phyloP scores from a whole-genome alignment of 768 basidiomycete genomes.

The Collybiopsis luxurians region DNA sequence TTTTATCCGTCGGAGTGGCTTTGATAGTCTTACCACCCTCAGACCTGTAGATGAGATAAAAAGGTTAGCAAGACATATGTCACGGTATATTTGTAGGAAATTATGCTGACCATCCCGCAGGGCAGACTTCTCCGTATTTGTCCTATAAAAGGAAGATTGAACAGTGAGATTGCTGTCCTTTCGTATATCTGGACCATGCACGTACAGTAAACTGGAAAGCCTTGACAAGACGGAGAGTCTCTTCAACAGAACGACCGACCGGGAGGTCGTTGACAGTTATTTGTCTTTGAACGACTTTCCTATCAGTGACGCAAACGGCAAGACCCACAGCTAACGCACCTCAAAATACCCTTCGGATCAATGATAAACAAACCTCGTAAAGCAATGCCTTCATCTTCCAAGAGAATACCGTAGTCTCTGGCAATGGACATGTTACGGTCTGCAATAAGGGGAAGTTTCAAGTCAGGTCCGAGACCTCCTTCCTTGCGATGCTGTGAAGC shows the following conservation, averaged over 20 bases:
- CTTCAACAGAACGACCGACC: constrained; percentile 93
- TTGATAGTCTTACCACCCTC: constrained; percentile 83
- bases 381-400: constrained; percentile 86
- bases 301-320: background rate
- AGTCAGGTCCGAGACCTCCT: constrained; percentile 87
- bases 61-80: too few relatives aligned
- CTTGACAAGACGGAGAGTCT: constrained; percentile 86
- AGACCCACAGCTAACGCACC: too few relatives aligned
- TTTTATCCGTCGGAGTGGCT: constrained; percentile 65
- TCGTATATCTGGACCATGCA: too few relatives aligned
- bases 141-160: constrained; percentile 45
- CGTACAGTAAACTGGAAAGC: constrained; percentile 89
- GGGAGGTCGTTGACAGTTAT: constrained; percentile 91
- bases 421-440: constrained; percentile 79
- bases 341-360: constrained; percentile 75
- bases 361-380: constrained; percentile 87
- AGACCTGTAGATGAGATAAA: too few relatives aligned
- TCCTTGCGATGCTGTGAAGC: constrained; percentile 75
- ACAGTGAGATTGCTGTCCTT: background rate
- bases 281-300: constrained; percentile 43
- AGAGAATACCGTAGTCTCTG: constrained; percentile 82
- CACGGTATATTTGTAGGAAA: too few relatives aligned
- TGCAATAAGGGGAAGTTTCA: constrained; percentile 80
- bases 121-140: constrained; percentile 89
- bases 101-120: constrained; percentile 83